Evolutionary conservation across 2,329 filamentous ascomycete species (phyloP), one percentile per base, ranked within the genome.

Genomic region (Diaporthe sp.): DNA sequence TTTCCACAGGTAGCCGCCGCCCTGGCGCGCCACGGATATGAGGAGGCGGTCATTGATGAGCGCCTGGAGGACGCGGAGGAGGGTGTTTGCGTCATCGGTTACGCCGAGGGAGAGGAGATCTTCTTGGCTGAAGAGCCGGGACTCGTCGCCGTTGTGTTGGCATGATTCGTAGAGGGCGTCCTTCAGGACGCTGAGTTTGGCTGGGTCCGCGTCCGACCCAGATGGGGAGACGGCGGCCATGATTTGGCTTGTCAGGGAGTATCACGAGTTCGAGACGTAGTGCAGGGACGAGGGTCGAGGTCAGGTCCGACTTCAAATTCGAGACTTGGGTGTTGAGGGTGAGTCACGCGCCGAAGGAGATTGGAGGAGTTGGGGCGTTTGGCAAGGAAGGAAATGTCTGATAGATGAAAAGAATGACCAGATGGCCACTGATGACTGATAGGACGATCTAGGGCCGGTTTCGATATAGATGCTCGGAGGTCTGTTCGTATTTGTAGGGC

Each of bases 21-120:
- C 84, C 61, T 83, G 82, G 49, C 86, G 84, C 70, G 84, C 82
- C 67, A 88, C 86, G 34, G 86, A 84, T 75, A 88, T 87, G 79
- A 93, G 89, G 51, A 92, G 87, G 81, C 90, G 90, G 80, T 93
- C 91, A 79, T 91, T 86, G 76, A 88, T 88, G 71, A 93, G 87
- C 47, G 84, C 85, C 82, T 92, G 90, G 55, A 92, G 86, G 22
- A 92, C 88, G 73, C 85, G 84, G 74, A 91, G 82, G 31, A 93
- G 87, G 63, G 89, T 85, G 80, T 86, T 82, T 77, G 91, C 82
- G 81, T 92, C 88, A 76, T 88, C 85, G 68, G 89, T 87, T 77
- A 92, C 86, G 75, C 75, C 67, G 39, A 80, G 72, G 25, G 73
- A 72, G 42, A 80, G 73, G 44, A 77, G 71, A 61, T 77, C 76